Evolutionary conservation across 768 basidiomycete species (phyloP).

Genomic region (Hydnomerulius pinastri): DNA sequence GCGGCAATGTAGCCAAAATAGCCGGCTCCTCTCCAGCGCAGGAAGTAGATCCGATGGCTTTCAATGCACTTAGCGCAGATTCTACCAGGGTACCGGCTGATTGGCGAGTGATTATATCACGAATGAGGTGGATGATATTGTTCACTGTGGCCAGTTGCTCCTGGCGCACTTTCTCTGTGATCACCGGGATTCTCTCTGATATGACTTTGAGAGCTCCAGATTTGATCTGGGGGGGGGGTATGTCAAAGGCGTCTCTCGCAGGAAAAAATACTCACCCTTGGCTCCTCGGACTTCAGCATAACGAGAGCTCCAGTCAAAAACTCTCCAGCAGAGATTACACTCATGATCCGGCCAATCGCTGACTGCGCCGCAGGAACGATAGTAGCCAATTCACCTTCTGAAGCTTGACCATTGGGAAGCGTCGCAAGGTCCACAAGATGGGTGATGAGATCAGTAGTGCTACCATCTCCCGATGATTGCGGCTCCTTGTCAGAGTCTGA

Average conservation of each 20-base stretch:
- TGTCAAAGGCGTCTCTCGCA: neutral
- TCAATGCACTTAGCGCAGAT: slow-evolving; percentile 61
- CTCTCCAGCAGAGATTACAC: slow-evolving; percentile 66
- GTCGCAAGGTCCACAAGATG: slow-evolving; percentile 51
- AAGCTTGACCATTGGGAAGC: slow-evolving; percentile 27
- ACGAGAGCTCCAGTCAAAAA: slow-evolving; percentile 61
- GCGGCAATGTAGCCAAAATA: slow-evolving; percentile 60
- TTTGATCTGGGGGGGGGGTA: slow-evolving; percentile 49
- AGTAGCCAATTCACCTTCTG: slow-evolving; percentile 43
- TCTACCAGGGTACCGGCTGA: slow-evolving; percentile 41
- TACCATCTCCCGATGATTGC: slow-evolving; percentile 16
- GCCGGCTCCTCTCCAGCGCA: slow-evolving; percentile 66
- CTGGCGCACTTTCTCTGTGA: slow-evolving; percentile 57
- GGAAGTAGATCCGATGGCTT: slow-evolving; percentile 57
- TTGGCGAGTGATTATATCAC: slow-evolving; percentile 46
- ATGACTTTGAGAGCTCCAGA: slow-evolving; percentile 71
- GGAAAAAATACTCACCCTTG: slow-evolving; percentile 41
- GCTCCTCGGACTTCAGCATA: slow-evolving; percentile 57
- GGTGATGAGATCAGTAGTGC: slow-evolving; percentile 46
- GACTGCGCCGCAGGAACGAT: slow-evolving; percentile 49
- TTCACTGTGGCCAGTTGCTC: slow-evolving; percentile 50
- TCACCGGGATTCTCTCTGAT: slow-evolving; percentile 59
- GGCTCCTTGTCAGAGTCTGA: slow-evolving; percentile 16
- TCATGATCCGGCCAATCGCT: slow-evolving; percentile 56
- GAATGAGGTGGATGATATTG: slow-evolving; percentile 53